Base-by-base conservation (phyloP, 129 eudicot genomes). In the Arctium minus region DNA sequence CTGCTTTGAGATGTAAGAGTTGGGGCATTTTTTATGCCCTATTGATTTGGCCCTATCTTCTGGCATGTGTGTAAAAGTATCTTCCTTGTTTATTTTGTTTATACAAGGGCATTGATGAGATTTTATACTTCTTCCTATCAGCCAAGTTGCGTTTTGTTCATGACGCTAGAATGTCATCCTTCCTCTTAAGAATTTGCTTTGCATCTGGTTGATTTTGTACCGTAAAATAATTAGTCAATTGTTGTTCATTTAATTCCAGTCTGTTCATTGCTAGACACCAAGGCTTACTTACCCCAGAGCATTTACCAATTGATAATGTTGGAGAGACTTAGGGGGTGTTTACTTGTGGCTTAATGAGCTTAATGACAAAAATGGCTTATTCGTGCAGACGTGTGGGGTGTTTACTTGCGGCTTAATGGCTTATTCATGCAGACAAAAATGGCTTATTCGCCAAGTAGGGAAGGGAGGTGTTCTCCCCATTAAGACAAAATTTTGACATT, bases 241-340 rank as follows among this genome's bases (percentile, higher is more conserved):
- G 65, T 53, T 53, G 65, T 1, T 53, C 22, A 53, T 53, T 53
- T 27, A 15, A 75, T 27, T 75, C 79, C 65, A 42, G 11, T 8
- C 7, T 75, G 15, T 75, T 75, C 17, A 40, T 8, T 15, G 27
- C 2, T 53, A 53, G 65, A 53, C 27, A 4, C 65, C 65, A 15
- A 53, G 18, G 8, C 27, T 17, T 53, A 53, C 65, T 53, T 53
- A 53, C 7, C 22, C 27, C 65, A 53, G 18, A 53, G 27, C 65
- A 33, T 64, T 80, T 35, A 77, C 69, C 46, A 70, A 42, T 70
- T 29, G 22, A 74, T 79, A 22, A 70, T 27, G 37, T 80, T 75
- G 27, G 46, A 70, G 77, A 70, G 67, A 70, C 27, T 22, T 22
- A 22, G 27, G 27, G 27, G 27, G 27, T 22, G 27, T 22, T 22